Evolutionary conservation across 2,329 filamentous ascomycete species (phyloP), one percentile per base, ranked within the genome.

Genomic region (Geosmithia putterillii): DNA sequence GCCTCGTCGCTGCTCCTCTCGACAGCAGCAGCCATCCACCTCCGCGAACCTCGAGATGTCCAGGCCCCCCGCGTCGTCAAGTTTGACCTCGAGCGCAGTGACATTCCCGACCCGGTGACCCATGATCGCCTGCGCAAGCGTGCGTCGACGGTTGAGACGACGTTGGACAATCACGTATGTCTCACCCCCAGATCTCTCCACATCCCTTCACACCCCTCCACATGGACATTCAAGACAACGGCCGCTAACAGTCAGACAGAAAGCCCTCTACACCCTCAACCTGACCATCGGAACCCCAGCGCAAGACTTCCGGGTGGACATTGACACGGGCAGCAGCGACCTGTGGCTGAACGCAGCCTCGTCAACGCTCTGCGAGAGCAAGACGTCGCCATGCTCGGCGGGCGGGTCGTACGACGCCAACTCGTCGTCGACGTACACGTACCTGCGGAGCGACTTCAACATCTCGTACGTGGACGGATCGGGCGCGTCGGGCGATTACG

Each of bases 391-490:
- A 1, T 92, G 86, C 55, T 53, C 60, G 6, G 63, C 61, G 17
- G 73, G 76, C 1, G 86, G 85, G 14, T 78, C 78, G 1, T 94
- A 88, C 60, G 59, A 64, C 38, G 73, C 83, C 36, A 82, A 84
- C 56, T 61, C 69, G 1, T 94, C 87, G 0, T 86, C 83, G 2
- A 85, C 86, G 2, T 90, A 89, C 60, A 54, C 71, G 28, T 87
- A 81, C 56, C 61, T 94, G 44, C 80, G 79, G 48, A 79, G 75
- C 54, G 70, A 79, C 47, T 95, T 95, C 67, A 89, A 90, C 63
- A 94, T 95, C 49, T 79, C 80, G 1, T 95, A 95, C 51, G 82
- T 84, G 36, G 88, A 95, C 61, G 85, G 85, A 39, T 84, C 84
- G 0, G 78, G 79, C 5, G 84, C 87, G 1, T 59, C 65, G 1